Evolutionary conservation across 352 stramenopile species (phyloP).

Genomic region (Plasmopara muralis): DNA sequence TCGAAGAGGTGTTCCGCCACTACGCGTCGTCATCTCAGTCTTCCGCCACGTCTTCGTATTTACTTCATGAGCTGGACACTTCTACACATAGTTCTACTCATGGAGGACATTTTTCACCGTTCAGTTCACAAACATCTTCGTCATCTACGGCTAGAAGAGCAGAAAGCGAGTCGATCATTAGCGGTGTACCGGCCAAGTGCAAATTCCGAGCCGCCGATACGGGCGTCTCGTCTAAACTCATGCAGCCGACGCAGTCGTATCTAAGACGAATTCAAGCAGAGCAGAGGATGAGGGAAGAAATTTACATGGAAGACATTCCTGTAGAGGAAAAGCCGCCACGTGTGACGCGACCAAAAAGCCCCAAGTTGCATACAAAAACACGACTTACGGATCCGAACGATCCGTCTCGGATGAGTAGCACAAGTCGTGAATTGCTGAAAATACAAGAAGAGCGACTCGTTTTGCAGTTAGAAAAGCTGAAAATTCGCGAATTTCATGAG

Average conservation of each 20-base stretch:
- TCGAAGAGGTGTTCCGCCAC: constrained; percentile 49
- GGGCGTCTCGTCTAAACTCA: constrained; percentile 36
- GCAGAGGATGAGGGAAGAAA: constrained; percentile 46
- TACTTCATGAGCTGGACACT: constrained; percentile 35
- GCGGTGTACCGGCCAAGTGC: constrained; percentile 6
- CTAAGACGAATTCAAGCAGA: constrained; percentile 53
- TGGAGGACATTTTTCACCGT: constrained; percentile 20
- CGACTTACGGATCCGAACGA: constrained; percentile 35
- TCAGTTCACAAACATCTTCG: constrained; percentile 23
- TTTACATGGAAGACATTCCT: constrained; percentile 29
- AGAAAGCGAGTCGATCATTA: constrained; percentile 1
- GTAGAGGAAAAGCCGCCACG: constrained; percentile 41
- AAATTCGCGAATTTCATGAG: constrained; percentile 75
- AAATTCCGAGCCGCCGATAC: constrained; percentile 11
- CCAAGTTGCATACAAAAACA: constrained; percentile 39
- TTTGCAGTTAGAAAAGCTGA: constrained; percentile 60
- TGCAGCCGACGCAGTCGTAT: constrained; percentile 66
- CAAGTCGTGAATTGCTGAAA: constrained; percentile 64
- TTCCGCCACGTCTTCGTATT: constrained; percentile 35
- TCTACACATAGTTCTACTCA: constrained; percentile 28
- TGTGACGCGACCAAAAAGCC: constrained; percentile 47
- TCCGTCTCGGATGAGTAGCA: constrained; percentile 59
- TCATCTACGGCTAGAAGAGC: constrained; percentile 11
- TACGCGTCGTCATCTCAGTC: constrained; percentile 52
- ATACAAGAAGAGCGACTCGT: constrained; percentile 68